Evolutionary conservation across 2,329 filamentous ascomycete species (phyloP).

Genomic region (Emergomyces orientalis): DNA sequence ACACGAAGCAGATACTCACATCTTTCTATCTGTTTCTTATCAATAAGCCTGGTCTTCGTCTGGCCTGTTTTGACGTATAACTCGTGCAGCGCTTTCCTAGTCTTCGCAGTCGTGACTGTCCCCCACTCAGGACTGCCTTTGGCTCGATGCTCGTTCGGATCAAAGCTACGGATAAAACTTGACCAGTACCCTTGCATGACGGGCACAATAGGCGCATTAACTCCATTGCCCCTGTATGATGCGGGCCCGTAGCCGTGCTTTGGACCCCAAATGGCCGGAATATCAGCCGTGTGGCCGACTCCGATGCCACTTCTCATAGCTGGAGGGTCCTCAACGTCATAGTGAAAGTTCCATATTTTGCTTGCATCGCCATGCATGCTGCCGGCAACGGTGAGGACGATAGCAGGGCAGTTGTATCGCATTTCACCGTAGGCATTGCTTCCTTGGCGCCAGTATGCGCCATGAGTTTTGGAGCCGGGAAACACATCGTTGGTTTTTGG

Average conservation of each 20-base stretch:
- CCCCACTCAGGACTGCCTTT: conserved; percentile 45
- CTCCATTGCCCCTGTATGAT: conserved; percentile 43
- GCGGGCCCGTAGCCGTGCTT: conserved; percentile 45
- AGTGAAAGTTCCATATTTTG: conserved; percentile 58
- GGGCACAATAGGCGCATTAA: conserved; percentile 50
- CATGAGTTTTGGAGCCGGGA: conserved; percentile 28
- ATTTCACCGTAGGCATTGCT: conserved; percentile 55
- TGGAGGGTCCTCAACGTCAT: conserved; percentile 53
- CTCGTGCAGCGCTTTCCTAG: conserved; percentile 24
- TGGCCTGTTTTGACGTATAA: conserved; percentile 39
- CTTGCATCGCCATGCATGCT: conserved; percentile 23
- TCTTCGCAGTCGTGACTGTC: conserved; percentile 29
- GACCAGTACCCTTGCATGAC: conserved; percentile 64
- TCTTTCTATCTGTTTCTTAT: conserved; percentile 30
- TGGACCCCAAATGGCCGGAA: conserved; percentile 59
- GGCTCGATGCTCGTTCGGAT: conserved; percentile 53
- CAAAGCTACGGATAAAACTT: conserved; percentile 56
- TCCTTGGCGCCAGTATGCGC: conserved; percentile 51
- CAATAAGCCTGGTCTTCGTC: conserved; percentile 41
- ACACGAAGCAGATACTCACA: conserved; percentile 45
- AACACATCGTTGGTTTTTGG: conserved; percentile 44
- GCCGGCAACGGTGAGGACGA: conserved; percentile 44
- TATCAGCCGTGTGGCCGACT: conserved; percentile 58
- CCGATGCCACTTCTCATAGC: conserved; percentile 49
- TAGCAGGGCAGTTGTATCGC: conserved; percentile 55